Percentiles rank a stretch among this genome's conserved stretches.
These are phyloP conservation scores for Leptographium procerum DNA, from an alignment of 2,329 filamentous ascomycete genomes.

Conservation along the genomic window DNA sequence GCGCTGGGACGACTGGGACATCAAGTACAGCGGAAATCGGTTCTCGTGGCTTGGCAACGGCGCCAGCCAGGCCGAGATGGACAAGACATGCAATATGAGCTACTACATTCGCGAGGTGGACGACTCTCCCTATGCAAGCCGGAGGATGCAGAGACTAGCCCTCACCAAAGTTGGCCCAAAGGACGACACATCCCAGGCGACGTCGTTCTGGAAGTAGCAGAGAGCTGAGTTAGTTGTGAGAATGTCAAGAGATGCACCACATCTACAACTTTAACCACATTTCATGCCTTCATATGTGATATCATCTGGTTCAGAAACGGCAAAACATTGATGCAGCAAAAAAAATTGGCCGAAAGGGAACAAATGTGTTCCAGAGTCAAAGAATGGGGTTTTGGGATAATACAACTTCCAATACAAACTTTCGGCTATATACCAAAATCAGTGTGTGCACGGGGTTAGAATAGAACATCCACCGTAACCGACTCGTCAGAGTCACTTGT, in stretches of 20 bases:
- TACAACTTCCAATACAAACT: too few relatives aligned
- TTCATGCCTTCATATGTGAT: too few relatives aligned
- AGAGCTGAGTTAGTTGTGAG: not conserved
- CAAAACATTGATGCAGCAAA: too few relatives aligned
- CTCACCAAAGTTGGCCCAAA: not conserved
- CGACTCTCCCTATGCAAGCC: slow-evolving; percentile 13
- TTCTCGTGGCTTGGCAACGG: not conserved
- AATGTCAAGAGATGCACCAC: too few relatives aligned
- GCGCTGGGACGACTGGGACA: not conserved
- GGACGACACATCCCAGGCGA: not conserved
- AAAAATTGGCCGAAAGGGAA: too few relatives aligned
- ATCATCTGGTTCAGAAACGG: too few relatives aligned
- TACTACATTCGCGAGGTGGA: slow-evolving; percentile 26
- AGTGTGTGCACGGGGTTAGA: too few relatives aligned
- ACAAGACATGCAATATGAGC: slow-evolving; percentile 26
- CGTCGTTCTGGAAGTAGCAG: not conserved
- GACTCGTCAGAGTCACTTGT: too few relatives aligned
- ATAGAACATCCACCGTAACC: too few relatives aligned
- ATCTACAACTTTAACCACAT: not conserved
- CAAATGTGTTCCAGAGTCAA: too few relatives aligned
- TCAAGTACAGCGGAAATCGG: not conserved
- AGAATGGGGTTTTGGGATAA: too few relatives aligned
- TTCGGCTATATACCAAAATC: too few relatives aligned
- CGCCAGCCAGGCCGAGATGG: slow-evolving; percentile 29
- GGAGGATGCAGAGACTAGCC: not conserved